Base-by-base conservation (phyloP, 805 yeast genomes). In the Barnettozyma californica region DNA sequence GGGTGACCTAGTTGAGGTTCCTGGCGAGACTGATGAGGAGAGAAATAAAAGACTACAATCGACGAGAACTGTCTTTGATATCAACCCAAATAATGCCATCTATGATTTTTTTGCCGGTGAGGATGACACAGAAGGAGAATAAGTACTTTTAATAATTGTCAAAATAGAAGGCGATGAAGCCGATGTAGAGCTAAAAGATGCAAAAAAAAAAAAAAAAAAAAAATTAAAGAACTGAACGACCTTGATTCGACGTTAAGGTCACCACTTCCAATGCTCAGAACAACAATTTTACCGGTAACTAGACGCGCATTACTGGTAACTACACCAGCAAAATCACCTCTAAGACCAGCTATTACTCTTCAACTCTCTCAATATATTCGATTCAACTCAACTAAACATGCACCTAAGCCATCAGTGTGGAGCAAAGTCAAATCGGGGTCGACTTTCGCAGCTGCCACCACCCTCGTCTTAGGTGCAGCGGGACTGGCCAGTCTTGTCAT, bases 41-140 rank as follows among this genome's bases (percentile, higher is more conserved):
- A 60, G 55, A 43, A 53, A 49, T 41, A 54, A 45, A 43, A 55
- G 60, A 36, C 57, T 57, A 37, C 51, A 60, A 51, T 55, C 55
- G 48, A 66, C 56, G 38, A 58, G 48, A 64, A 64, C 52, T 55
- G 68, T 46, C 54, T 60, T 49, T 41, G 59, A 59, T 40, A 59
- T 72, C 48, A 95, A 88, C 70, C 96, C 96, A 48, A 88, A 88
- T 65, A 85, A 91, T 68, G 86, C 90, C 16, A 78, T 86, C 50
- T 74, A 83, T 55, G 95, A 87, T 56, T 63, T 59, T 51, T 60
- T 56, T 45, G 54, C 51, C 5, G 63, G 58, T 9, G 61, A 52
- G 0, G 48, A 39, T n/a, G 47, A 49, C 4, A 23, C n/a, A 7
- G 52, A 44, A 9, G 45, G 53, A 1, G 37, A 41, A 19, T 43